Evolutionary conservation across 345 rosid species (phyloP), one percentile per base, ranked within the genome.

Genomic region (Aquilaria malaccensis): DNA sequence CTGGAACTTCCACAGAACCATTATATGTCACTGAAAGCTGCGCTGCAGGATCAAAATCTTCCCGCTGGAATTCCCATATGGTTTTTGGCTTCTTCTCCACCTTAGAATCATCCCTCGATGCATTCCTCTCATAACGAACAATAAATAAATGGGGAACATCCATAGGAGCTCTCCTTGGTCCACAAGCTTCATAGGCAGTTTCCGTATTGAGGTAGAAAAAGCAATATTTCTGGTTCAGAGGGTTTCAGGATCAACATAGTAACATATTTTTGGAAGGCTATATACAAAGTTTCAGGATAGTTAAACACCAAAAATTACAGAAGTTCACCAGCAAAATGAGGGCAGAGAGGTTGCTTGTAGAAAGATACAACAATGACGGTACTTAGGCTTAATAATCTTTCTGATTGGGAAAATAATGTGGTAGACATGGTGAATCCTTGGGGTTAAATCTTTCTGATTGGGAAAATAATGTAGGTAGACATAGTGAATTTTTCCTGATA

Each of bases 11-110:
- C 64, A 71, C 65, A 3, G 88, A 78, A 69, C 91, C 91, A 52
- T 89, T 87, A 69, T 85, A 93, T 69, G 83, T 84, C 54, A 91
- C 94, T 29, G 91, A 95, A 53, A 93, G 97, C 75, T 93, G 98
- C 33, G 97, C 81, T 53, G 88, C 97, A 53, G 85, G 87, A 79
- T 89, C 96, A 37, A 70, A 77, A 58, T 87, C 85, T 49, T 81
- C 85, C 53, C 69, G 66, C 50, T 80, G 83, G 55, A 82, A 64
- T 50, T 69, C 76, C 84, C 83, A 91, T 45, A 81, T 70, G 61
- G 70, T 78, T 69, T 84, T 81, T 33, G 82, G 79, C 72, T 72
- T 80, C 68, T 71, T 75, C 50, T 72, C 72, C 71, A 68, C 79
- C 65, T 46, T 71, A 12, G 67, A 55, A 52, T 63, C 60, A 49